Percentiles rank a stretch among this genome's conserved stretches.
Conservation (phyloP, 441 rosid genomes). For the Pelargonium australe region DNA sequence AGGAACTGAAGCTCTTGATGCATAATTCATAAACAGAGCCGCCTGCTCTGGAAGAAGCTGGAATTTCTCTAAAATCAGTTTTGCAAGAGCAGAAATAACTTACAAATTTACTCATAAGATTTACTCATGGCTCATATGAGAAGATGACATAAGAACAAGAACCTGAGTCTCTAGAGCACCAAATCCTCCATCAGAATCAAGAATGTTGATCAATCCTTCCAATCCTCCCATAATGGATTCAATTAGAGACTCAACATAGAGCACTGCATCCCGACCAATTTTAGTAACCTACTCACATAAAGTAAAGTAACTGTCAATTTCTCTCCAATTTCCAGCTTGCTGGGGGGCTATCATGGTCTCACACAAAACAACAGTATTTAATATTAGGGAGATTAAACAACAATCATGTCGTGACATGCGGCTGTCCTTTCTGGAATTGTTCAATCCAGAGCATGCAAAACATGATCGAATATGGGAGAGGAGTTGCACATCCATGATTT, state of each 20-base stretch:
- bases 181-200: constrained; percentile 99
- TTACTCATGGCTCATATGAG: constrained; percentile 13
- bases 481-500: constrained; percentile 18
- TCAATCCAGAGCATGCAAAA: constrained; percentile 13
- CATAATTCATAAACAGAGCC: constrained; percentile 72
- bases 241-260: constrained; percentile 94
- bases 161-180: constrained; percentile 99
- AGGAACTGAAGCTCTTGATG: constrained; percentile 56
- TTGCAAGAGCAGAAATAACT: constrained; percentile 13
- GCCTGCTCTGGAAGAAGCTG: constrained; percentile 99
- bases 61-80: constrained; percentile 31
- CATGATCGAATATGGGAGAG: background rate
- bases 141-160: constrained; percentile 21
- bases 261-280: constrained; percentile 93
- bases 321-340: background rate
- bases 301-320: constrained; percentile 17
- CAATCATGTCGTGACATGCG: constrained; percentile 3
- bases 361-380: background rate
- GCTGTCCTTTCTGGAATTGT: background rate
- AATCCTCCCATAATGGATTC: constrained; percentile 99
- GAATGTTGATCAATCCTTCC: constrained; percentile 97
- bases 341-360: background rate
- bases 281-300: constrained; percentile 64
- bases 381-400: constrained; percentile 2
- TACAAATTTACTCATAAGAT: constrained; percentile 1